Conservation (phyloP, 1,284 basidiomycete species). For the Cutaneotrichosporon arboriforme region DNA sequence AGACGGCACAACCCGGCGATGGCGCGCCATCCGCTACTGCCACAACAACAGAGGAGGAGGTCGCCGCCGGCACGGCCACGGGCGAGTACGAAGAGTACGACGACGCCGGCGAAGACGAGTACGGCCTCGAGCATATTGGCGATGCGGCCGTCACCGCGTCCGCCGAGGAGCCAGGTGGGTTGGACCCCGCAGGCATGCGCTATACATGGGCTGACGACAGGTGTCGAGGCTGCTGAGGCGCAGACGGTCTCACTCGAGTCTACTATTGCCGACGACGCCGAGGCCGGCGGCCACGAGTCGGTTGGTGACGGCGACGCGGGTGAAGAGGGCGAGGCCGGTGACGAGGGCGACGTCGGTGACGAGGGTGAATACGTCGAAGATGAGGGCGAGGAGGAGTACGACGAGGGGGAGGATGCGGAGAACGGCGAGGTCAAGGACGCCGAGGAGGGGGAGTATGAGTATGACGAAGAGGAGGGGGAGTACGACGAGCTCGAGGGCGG, state of each 20-base stretch:
- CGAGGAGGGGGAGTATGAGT: neutral
- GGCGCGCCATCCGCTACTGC: too few species aligned
- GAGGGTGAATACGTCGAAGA: neutral
- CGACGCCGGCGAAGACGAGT: constrained; percentile 11
- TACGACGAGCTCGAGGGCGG: neutral
- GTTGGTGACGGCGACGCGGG: neutral
- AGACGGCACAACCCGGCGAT: constrained; percentile 31
- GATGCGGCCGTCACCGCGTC: constrained; percentile 11
- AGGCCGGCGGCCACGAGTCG: neutral
- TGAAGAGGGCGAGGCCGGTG: neutral
- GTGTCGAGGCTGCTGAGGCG: neutral
- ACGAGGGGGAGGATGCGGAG: neutral
- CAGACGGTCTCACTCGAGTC: constrained; percentile 1
- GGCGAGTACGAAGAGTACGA: neutral
- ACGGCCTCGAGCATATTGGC: constrained; percentile 13
- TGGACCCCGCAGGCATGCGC: neutral
- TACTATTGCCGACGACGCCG: neutral
- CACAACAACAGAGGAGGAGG: too few species aligned
- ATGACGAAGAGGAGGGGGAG: constrained; percentile 2
- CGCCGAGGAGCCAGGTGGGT: constrained; percentile 2
- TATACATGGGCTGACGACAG: constrained; percentile 1
- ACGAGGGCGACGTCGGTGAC: neutral
- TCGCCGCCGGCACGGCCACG: neutral
- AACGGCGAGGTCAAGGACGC: neutral
- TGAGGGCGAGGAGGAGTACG: neutral